These are phyloP conservation scores for Zasmidium cellare DNA, from an alignment of 2,329 filamentous ascomycete species.

Conservation along the genomic window DNA sequence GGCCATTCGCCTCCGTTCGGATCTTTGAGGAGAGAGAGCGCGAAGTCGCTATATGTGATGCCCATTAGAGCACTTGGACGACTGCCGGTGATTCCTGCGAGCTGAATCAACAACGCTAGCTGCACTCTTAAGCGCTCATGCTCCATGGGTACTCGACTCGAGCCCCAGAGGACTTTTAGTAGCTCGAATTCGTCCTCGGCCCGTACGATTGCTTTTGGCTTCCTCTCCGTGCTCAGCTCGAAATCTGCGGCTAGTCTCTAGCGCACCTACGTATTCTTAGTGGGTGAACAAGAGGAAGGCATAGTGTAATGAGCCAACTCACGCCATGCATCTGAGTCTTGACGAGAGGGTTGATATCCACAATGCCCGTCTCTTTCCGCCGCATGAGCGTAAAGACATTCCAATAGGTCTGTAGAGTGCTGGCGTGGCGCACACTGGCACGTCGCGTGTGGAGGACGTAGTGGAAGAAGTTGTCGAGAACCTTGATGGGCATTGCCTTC, in stretches of 20 bases:
- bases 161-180: conserved; percentile 20
- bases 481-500: too few relatives aligned
- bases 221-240: conserved; percentile 17
- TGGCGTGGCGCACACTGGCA: too few relatives aligned
- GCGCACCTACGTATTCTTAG: conserved; percentile 7
- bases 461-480: too few relatives aligned
- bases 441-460: too few relatives aligned
- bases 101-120: conserved; percentile 17
- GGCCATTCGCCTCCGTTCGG: conserved; percentile 12
- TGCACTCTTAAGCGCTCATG: conserved; percentile 16
- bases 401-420: too few relatives aligned
- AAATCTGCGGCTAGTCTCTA: conserved; percentile 16
- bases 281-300: conserved; percentile 1
- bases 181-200: conserved; percentile 23
- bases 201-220: conserved; percentile 19
- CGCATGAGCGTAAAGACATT: too few relatives aligned
- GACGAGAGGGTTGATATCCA: too few relatives aligned
- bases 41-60: conserved; percentile 11
- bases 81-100: conserved; percentile 18
- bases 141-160: conserved; percentile 13
- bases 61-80: conserved; percentile 10
- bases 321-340: too few relatives aligned
- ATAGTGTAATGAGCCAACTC: too few relatives aligned
- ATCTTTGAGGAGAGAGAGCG: conserved; percentile 16
- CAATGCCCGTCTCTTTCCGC: too few relatives aligned